Evolutionary conservation across 2,329 filamentous ascomycete genomes (phyloP).

Genomic region (Xylaria hypoxylon): DNA sequence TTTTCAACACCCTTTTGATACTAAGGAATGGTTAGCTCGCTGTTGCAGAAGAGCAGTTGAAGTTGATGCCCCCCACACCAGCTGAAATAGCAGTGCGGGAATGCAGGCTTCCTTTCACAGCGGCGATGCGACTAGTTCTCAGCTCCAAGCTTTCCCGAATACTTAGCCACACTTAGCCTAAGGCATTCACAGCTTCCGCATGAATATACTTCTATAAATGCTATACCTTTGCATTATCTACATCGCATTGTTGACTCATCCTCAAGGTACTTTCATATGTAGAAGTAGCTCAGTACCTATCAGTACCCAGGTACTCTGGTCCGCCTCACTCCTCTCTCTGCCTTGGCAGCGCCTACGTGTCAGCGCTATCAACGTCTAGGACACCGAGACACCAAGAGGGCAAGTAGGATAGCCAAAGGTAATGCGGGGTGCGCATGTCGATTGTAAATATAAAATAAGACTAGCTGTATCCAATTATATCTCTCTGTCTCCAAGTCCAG

Average conservation of each 20-base stretch:
- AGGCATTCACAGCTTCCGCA: slow-evolving; percentile 8
- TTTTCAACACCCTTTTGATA: neutral
- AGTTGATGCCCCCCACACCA: neutral
- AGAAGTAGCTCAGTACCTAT: neutral
- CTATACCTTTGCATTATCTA: too few relatives aligned
- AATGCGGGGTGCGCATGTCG: slow-evolving; percentile 8
- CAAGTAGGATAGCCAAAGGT: neutral
- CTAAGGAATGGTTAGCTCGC: neutral
- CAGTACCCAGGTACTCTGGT: neutral
- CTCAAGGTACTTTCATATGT: neutral
- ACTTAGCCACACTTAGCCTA: slow-evolving; percentile 22
- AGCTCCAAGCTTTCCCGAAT: neutral
- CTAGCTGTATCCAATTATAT: neutral
- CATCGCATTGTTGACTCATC: neutral
- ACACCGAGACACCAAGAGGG: slow-evolving; percentile 23
- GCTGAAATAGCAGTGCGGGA: slow-evolving; percentile 6
- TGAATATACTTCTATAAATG: neutral
- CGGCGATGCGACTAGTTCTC: neutral
- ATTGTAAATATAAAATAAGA: neutral
- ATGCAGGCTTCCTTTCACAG: neutral
- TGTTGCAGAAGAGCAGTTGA: neutral
- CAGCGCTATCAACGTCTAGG: slow-evolving; percentile 1
- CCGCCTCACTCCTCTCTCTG: neutral
- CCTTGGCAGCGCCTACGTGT: slow-evolving; percentile 10
- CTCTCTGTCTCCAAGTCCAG: neutral